A percentile compares a stretch with the other conserved stretches of the same genome.
These are phyloP conservation scores for Calonectria pseudoturangicola DNA, from an alignment of 2,329 filamentous ascomycete genomes.

Conservation along the genomic window DNA sequence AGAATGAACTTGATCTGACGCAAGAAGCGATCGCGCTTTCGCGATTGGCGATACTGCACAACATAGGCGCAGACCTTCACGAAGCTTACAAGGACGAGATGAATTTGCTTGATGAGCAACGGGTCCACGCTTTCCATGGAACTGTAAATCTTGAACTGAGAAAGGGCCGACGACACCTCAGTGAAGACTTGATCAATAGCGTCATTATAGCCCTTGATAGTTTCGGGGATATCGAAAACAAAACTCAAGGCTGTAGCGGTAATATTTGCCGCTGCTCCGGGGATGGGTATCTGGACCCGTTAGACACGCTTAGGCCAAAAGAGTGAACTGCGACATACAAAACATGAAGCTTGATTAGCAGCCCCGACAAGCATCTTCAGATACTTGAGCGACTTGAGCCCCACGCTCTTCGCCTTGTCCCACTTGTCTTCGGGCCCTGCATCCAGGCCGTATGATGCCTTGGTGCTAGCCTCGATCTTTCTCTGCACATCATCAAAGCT, in stretches of 20 bases:
- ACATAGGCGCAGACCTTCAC: conserved; percentile 13
- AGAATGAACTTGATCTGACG: conserved; percentile 4
- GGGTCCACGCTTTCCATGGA: conserved; percentile 16
- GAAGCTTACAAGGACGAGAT: neutral
- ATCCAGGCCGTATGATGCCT: neutral
- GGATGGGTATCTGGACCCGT: neutral
- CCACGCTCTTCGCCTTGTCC: conserved; percentile 16
- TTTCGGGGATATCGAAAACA: conserved; percentile 6
- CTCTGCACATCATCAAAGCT: conserved; percentile 10
- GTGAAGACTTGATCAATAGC: conserved; percentile 5
- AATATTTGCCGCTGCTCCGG: neutral
- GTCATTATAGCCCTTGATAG: neutral
- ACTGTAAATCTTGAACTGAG: conserved; percentile 17
- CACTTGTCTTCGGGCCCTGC: neutral
- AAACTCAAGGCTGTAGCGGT: neutral
- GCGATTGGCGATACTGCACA: conserved; percentile 10
- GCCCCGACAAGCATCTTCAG: conserved; percentile 11
- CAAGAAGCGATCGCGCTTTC: conserved; percentile 13
- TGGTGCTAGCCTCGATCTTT: conserved; percentile 5
- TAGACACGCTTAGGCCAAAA: neutral
- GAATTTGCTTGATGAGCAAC: conserved; percentile 9
- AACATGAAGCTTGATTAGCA: neutral
- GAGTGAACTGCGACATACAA: neutral
- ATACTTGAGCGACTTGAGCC: conserved; percentile 18
- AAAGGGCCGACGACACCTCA: neutral